phyloP scores from a whole-genome alignment of 1,139 yeast genomes.

The Petasospora rhodanensis region DNA sequence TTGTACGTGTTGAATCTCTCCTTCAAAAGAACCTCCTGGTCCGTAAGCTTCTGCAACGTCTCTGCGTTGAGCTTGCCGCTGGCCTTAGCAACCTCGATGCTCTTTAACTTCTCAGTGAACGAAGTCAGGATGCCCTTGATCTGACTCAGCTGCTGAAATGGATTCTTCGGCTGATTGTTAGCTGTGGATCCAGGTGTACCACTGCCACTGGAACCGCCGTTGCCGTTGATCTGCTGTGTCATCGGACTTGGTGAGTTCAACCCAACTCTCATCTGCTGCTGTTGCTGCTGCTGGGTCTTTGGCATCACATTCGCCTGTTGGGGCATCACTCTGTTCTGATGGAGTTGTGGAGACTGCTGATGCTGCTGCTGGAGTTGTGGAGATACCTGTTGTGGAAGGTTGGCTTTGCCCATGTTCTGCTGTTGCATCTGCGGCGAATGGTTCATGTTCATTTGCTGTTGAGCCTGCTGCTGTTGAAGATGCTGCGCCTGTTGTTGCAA shows the following conservation, averaged over 20 bases:
- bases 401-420: conserved; percentile 5
- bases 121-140: conserved; percentile 33
- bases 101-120: conserved; percentile 38
- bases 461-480: conserved; percentile 16
- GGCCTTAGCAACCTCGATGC: conserved; percentile 34
- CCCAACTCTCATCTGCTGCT: conserved; percentile 8
- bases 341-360: conserved; percentile 10
- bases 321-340: conserved; percentile 16
- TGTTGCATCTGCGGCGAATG: conserved; percentile 15
- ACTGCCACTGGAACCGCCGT: too few species aligned
- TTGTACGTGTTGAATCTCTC: conserved; percentile 22
- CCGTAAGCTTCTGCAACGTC: conserved; percentile 25
- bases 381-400: conserved; percentile 4
- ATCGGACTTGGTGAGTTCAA: too few species aligned
- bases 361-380: conserved; percentile 11
- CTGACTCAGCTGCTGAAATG: conserved; percentile 30
- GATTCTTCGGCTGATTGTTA: conserved; percentile 11
- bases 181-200: too few species aligned
- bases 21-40: conserved; percentile 28
- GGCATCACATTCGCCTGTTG: conserved; percentile 13
- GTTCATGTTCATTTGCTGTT: conserved; percentile 19
- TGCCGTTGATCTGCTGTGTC: not conserved
- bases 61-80: conserved; percentile 32
- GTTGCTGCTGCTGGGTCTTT: conserved; percentile 17
- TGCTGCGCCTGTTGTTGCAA: conserved; percentile 9